These are phyloP conservation scores for Debaryomyces subglobosus DNA, from an alignment of 1,139 yeast species.

Conservation along the genomic window DNA sequence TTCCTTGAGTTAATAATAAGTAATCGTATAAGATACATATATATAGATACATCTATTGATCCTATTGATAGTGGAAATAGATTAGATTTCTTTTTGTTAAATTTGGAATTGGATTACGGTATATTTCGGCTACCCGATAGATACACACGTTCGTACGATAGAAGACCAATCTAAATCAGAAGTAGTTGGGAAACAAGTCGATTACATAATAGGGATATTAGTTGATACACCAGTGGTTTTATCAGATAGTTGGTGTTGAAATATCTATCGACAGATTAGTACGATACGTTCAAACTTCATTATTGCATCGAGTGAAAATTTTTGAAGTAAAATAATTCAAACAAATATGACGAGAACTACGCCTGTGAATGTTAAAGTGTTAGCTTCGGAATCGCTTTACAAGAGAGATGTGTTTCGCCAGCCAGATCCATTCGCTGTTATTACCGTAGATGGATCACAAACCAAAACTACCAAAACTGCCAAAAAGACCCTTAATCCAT, in stretches of 20 bases:
- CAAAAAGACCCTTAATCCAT: slow-evolving; percentile 91
- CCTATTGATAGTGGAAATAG: slow-evolving; percentile 4
- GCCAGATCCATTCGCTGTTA: slow-evolving; percentile 97
- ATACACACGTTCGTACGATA: slow-evolving; percentile 1
- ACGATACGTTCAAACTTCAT: not conserved
- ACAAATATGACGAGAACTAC: slow-evolving; percentile 23
- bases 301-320: slow-evolving; percentile 6
- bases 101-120: slow-evolving; percentile 3
- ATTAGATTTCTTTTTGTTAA: not conserved
- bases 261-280: not conserved
- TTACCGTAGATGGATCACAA: slow-evolving; percentile 95
- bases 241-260: not conserved
- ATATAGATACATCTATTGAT: slow-evolving; percentile 3
- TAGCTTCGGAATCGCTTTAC: slow-evolving; percentile 94
- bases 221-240: not conserved
- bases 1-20: not conserved
- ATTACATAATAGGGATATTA: not conserved
- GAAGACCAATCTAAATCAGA: not conserved
- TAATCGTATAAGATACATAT: not conserved
- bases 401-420: slow-evolving; percentile 93
- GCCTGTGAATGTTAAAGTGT: slow-evolving; percentile 70
- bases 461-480: slow-evolving; percentile 94
- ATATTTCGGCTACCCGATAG: not conserved
- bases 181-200: not conserved
- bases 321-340: not conserved